Evolutionary conservation across 2,329 filamentous ascomycete genomes (phyloP).

Genomic region (Botrytis pseudocinerea): DNA sequence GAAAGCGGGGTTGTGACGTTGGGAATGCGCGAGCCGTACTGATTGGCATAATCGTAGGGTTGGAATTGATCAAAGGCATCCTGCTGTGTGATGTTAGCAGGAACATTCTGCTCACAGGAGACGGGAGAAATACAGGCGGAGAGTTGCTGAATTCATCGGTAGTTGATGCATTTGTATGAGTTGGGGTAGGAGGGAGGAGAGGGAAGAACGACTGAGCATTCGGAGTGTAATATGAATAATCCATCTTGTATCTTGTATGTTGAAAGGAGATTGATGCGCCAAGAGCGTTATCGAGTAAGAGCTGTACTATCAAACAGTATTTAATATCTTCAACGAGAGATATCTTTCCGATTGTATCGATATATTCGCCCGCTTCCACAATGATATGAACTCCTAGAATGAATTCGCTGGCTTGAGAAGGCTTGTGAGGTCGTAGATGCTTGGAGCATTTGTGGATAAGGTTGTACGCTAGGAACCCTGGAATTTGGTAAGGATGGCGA

Average conservation of each 20-base stretch:
- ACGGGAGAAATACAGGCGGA: slow-evolving; percentile 41
- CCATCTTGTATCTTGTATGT: slow-evolving; percentile 50
- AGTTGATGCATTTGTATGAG: slow-evolving; percentile 43
- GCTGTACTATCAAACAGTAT: neutral
- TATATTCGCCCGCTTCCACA: neutral
- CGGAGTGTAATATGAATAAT: slow-evolving; percentile 55
- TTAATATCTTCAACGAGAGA: neutral
- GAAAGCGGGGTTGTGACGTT: slow-evolving; percentile 36
- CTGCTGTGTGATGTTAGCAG: slow-evolving; percentile 35
- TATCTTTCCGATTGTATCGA: neutral
- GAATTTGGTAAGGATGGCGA: neutral
- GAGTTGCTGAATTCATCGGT: slow-evolving; percentile 50
- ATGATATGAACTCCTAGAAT: neutral
- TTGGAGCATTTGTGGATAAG: neutral
- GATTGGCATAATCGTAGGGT: slow-evolving; percentile 37
- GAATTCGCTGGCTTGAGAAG: neutral
- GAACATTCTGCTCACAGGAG: neutral
- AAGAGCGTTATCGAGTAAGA: neutral
- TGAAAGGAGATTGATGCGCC: neutral
- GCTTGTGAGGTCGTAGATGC: neutral
- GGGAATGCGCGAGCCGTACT: slow-evolving; percentile 28
- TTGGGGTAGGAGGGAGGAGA: slow-evolving; percentile 45
- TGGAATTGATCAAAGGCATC: slow-evolving; percentile 40
- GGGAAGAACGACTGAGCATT: slow-evolving; percentile 50
- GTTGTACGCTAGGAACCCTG: slow-evolving; percentile 2